Evolutionary conservation across 2,329 filamentous ascomycete species (phyloP).

Genomic region (Plectosphaerella plurivora): DNA sequence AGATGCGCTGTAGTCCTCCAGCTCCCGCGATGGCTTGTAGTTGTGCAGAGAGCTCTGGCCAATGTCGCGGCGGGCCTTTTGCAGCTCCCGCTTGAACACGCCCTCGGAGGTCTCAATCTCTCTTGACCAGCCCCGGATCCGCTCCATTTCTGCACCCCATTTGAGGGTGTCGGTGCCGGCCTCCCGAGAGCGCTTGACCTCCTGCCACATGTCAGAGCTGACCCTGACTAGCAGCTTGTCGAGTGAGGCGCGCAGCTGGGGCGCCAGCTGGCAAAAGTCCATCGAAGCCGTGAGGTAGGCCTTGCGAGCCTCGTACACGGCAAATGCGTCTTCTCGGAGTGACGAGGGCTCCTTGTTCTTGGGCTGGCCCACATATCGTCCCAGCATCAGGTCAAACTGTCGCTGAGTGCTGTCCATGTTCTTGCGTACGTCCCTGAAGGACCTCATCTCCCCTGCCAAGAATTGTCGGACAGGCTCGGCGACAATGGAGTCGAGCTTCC

Average conservation of each 20-base stretch:
- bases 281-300: constrained; percentile 87
- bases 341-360: constrained; percentile 93
- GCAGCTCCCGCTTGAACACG: constrained; percentile 76
- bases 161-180: constrained; percentile 58
- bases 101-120: constrained; percentile 91
- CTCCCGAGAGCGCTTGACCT: constrained; percentile 72
- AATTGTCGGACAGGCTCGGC: constrained; percentile 81
- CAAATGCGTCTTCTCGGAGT: constrained; percentile 90
- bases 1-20: constrained; percentile 87
- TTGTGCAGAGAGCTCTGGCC: constrained; percentile 69
- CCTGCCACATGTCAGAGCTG: constrained; percentile 82
- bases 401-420: constrained; percentile 76
- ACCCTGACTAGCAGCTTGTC: constrained; percentile 84
- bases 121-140: constrained; percentile 86
- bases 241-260: constrained; percentile 76
- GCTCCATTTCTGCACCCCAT: constrained; percentile 78
- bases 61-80: constrained; percentile 74
- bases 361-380: constrained; percentile 77
- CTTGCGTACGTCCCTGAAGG: constrained; percentile 80
- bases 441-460: constrained; percentile 71
- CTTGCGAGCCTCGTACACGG: constrained; percentile 88
- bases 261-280: constrained; percentile 86
- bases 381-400: constrained; percentile 74
- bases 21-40: constrained; percentile 78
- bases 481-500: constrained; percentile 70